phyloP scores from a whole-genome alignment of 768 basidiomycete species.

The Cantharellus cinnabarinus region DNA sequence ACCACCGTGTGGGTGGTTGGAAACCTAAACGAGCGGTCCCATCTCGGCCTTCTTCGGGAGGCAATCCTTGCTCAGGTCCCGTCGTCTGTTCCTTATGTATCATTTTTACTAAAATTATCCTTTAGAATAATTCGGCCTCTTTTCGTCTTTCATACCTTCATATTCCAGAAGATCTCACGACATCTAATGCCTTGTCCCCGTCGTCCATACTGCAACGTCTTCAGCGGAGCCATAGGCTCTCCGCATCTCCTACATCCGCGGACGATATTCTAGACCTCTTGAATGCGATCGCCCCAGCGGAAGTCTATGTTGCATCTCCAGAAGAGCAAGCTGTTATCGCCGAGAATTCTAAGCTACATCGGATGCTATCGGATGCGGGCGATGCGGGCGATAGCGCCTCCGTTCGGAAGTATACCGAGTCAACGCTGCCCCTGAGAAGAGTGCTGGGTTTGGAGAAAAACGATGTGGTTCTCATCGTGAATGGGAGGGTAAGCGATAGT shows the following conservation, averaged over 20 bases:
- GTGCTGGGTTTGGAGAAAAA: slow-evolving; percentile 41
- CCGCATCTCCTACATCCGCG: neutral
- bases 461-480: slow-evolving; percentile 44
- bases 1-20: slow-evolving; percentile 40
- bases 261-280: neutral
- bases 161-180: neutral
- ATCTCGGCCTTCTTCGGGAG: slow-evolving; percentile 38
- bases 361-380: no score
- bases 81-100: slow-evolving; percentile 11
- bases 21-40: slow-evolving; percentile 49
- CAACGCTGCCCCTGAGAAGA: slow-evolving; percentile 23
- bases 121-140: slow-evolving; percentile 12
- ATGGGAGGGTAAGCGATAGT: slow-evolving; percentile 50
- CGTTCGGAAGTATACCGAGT: neutral
- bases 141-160: slow-evolving; percentile 18
- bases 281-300: neutral
- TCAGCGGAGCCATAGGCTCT: neutral
- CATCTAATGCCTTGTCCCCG: neutral
- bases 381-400: no score
- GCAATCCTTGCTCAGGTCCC: slow-evolving; percentile 44
- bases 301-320: neutral
- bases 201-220: neutral
- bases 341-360: neutral
- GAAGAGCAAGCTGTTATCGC: neutral
- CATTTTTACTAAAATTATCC: slow-evolving; percentile 1